Base-by-base conservation (phyloP, 306 rosid genomes). In the Neltuma alba region DNA sequence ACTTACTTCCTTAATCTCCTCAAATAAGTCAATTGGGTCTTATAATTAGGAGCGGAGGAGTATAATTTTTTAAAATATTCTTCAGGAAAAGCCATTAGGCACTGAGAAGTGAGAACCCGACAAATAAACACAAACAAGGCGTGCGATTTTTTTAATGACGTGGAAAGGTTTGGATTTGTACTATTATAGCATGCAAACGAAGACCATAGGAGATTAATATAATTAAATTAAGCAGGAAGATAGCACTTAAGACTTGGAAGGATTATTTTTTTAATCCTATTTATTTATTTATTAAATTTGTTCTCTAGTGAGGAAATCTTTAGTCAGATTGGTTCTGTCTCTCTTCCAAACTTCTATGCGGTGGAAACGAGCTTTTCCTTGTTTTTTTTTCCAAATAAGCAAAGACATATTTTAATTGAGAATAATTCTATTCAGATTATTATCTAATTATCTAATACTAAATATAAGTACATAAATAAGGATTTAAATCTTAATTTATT, bases 361-460 rank as follows among this genome's bases (percentile, higher is more conserved):
- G 87, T 79, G 89, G 83, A 78, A 77, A 77, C 77, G 89, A 85
- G 89, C 89, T 18, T 85, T 85, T 87, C 81, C 41, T 83, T 50
- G n/a, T n/a, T n/a, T n/a, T n/a, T n/a, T n/a, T n/a, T n/a, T n/a
- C n/a, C n/a, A n/a, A n/a, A n/a, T n/a, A n/a, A n/a, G n/a, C n/a
- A n/a, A n/a, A n/a, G n/a, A n/a, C n/a, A n/a, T n/a, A n/a, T n/a
- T n/a, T n/a, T n/a, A n/a, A n/a, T n/a, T n/a, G n/a, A n/a, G n/a
- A n/a, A n/a, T n/a, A n/a, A n/a, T n/a, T n/a, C n/a, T n/a, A n/a
- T n/a, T n/a, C n/a, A n/a, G n/a, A n/a, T n/a, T n/a, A n/a, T n/a
- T n/a, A n/a, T n/a, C 36, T 33, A 33, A 2, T 4, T 33, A 33
- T 2, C n/a, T n/a, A n/a, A n/a, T n/a, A n/a, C n/a, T n/a, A n/a